Conservation (phyloP, 495 filamentous ascomycete species). For the Sabuloglossum arenarium region DNA sequence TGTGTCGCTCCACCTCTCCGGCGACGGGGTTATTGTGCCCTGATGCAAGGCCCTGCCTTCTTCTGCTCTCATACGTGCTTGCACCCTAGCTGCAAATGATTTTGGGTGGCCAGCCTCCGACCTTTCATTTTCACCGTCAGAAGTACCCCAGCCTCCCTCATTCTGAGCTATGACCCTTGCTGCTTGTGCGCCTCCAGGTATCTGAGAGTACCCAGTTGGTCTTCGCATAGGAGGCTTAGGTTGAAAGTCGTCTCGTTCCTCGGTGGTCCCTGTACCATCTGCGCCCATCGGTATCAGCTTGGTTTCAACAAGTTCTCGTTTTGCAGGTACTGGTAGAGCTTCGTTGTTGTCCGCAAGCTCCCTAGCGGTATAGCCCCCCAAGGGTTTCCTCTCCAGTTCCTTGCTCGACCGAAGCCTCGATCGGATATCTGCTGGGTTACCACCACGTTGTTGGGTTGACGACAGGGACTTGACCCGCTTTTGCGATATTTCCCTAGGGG, state of each 20-base stretch:
- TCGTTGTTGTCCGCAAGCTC: not conserved
- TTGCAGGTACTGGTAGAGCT: not conserved
- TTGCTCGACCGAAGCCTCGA: not conserved
- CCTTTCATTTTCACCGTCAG: not conserved
- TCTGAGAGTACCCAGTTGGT: not conserved
- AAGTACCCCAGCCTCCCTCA: not conserved
- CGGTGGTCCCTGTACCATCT: not conserved
- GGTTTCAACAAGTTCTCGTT: not conserved
- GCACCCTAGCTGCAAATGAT: constrained; percentile 32
- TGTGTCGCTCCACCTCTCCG: not conserved
- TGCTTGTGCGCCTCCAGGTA: not conserved
- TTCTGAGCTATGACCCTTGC: not conserved
- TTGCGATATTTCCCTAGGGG: constrained; percentile 41
- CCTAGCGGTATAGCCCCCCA: not conserved
- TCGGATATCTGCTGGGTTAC: not conserved
- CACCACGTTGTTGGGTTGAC: not conserved
- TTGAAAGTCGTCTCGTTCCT: not conserved
- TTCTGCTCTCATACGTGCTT: constrained; percentile 51
- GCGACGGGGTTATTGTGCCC: not conserved
- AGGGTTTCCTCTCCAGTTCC: not conserved
- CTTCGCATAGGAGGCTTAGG: not conserved
- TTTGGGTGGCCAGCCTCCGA: not conserved
- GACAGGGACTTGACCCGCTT: not conserved
- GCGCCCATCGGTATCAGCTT: not conserved
- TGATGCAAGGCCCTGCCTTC: constrained; percentile 49